Base-by-base conservation (phyloP, 805 yeast species). In the Cyberlindnera japonica region DNA sequence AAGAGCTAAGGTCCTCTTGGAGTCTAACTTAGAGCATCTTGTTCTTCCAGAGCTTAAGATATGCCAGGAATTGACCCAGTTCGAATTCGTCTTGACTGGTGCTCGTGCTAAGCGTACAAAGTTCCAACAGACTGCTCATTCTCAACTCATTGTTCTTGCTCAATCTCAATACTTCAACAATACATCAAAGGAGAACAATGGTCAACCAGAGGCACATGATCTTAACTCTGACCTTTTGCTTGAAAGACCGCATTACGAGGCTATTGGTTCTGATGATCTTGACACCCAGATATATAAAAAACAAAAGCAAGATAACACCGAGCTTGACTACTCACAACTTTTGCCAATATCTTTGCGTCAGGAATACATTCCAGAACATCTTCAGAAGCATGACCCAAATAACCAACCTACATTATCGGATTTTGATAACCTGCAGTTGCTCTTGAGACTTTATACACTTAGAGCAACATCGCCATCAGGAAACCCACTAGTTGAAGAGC, bases 61-160 rank as follows among this genome's bases (percentile, higher is more conserved):
- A 45, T 86, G 81, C 2, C 73, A 77, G 32, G 71, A 73, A 12
- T 56, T 82, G 10, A 77, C 89, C 0, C 73, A 77, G 1, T 69
- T 88, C 34, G 65, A 74, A 36, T 74, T 81, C 48, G 74, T 81
- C 1, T 64, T 91, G 33, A 84, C 97, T 1, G 98, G 98, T 50
- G 85, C 93, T 41, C 80, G 80, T 51, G 96, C 96, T 9, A 83
- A 80, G 57, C 72, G 93, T 56, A 91, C 98, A 4, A 85, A 85
- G 59, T 86, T 68, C 59, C 98, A 91, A 63, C 71, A 72, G 35
- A 71, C 68, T 24, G 77, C 81, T n/a, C 75, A 82, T 19, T 75
- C 96, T 1, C 78, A 87, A 28, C 72, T 91, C 44, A 74, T 90
- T 13, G 75, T 88, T 19, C 63, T 91, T 16, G 98, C 98, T 2